Conservation (phyloP, 345 rosid species). For the Brassica napus region DNA sequence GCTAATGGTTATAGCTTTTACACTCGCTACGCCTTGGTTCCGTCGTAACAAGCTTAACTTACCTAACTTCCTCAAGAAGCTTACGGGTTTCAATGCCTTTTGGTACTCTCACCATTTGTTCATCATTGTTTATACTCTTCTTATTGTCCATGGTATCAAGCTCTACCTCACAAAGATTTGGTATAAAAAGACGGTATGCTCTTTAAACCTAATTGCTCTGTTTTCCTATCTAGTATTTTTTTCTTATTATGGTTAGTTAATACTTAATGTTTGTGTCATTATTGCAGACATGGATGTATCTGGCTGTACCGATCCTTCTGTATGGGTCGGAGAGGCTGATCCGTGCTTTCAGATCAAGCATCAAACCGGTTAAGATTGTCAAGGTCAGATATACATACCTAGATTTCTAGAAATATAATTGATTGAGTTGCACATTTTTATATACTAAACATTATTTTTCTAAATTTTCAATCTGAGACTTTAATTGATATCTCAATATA, state of each 20-base stretch:
- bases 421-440: not conserved
- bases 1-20: slow-evolving; percentile 77
- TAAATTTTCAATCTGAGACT: not conserved
- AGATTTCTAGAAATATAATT: not conserved
- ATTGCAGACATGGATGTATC: slow-evolving; percentile 90
- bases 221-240: not conserved
- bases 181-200: slow-evolving; percentile 71
- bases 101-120: slow-evolving; percentile 91
- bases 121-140: slow-evolving; percentile 74
- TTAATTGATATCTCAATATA: not conserved
- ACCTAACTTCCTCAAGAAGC: slow-evolving; percentile 66
- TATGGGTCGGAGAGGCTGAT: slow-evolving; percentile 69
- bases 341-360: slow-evolving; percentile 80
- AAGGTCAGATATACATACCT: slow-evolving; percentile 44
- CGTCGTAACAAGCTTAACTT: slow-evolving; percentile 72
- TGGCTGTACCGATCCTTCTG: slow-evolving; percentile 64
- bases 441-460: not conserved
- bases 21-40: slow-evolving; percentile 87
- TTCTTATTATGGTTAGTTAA: not conserved
- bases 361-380: slow-evolving; percentile 73
- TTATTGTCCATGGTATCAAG: slow-evolving; percentile 70
- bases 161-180: slow-evolving; percentile 70
- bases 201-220: not conserved
- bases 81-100: slow-evolving; percentile 89
- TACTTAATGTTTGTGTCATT: not conserved